Percentiles rank a stretch among this genome's conserved stretches.
phyloP scores from a whole-genome alignment of 495 filamentous ascomycete genomes.

The Acidiella bohemica region DNA sequence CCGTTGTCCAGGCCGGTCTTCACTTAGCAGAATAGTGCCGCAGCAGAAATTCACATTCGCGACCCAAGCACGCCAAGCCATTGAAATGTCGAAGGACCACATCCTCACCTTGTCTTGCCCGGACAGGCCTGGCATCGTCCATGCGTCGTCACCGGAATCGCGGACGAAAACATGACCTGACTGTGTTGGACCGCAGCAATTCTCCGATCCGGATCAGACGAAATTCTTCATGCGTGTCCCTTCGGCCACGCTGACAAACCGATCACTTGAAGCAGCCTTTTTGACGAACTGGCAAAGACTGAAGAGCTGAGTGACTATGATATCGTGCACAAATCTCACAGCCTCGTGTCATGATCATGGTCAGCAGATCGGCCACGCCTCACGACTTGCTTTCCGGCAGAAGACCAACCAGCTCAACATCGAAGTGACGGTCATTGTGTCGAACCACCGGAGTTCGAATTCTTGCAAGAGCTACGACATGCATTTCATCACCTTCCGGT shows the following conservation, averaged over 20 bases:
- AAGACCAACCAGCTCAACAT: constrained; percentile 49
- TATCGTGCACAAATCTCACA: constrained; percentile 45
- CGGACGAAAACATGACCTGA: constrained; percentile 51
- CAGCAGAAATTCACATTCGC: too few species aligned
- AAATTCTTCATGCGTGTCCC: constrained; percentile 68
- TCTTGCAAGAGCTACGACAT: constrained; percentile 54
- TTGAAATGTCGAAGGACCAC: constrained; percentile 35
- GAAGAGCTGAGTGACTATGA: constrained; percentile 51
- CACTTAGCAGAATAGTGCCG: too few species aligned
- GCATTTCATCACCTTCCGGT: constrained; percentile 63
- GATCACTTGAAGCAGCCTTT: constrained; percentile 33
- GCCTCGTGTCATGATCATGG: constrained; percentile 62
- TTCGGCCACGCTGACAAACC: constrained; percentile 42
- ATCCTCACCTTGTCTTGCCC: constrained; percentile 64
- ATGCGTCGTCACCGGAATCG: constrained; percentile 59
- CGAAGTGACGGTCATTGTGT: constrained; percentile 54
- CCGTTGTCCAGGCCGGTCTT: too few species aligned
- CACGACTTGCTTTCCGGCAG: constrained; percentile 63
- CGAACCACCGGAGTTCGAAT: constrained; percentile 60
- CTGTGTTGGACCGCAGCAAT: constrained; percentile 63
- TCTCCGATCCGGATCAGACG: constrained; percentile 44
- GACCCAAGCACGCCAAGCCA: not conserved
- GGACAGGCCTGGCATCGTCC: constrained; percentile 61
- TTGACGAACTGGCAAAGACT: constrained; percentile 42
- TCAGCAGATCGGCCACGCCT: constrained; percentile 62